A percentile compares a stretch with the other conserved stretches of the same genome.
phyloP scores from a whole-genome alignment of 192 early-diverging fungal species.

The Helicostylum pulchrum region DNA sequence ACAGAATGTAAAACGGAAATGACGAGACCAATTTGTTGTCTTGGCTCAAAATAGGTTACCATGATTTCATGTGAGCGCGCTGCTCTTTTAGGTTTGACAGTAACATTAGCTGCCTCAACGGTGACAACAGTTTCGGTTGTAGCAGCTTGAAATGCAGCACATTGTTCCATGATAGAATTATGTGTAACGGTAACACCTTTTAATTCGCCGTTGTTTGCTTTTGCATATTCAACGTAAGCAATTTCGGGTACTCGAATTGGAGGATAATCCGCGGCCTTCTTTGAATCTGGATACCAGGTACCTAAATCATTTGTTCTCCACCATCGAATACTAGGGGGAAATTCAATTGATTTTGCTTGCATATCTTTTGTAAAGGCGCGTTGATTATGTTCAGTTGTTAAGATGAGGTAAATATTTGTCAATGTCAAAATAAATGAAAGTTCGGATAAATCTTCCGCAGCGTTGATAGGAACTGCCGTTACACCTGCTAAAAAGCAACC shows the following conservation, averaged over 20 bases:
- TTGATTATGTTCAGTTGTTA: slow-evolving; percentile 81
- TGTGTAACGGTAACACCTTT: slow-evolving; percentile 83
- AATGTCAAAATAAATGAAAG: slow-evolving; percentile 70
- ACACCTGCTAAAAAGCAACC: slow-evolving; percentile 82
- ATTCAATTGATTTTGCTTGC: slow-evolving; percentile 52
- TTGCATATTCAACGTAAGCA: slow-evolving; percentile 86
- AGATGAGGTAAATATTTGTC: slow-evolving; percentile 61
- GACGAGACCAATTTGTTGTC: slow-evolving; percentile 78
- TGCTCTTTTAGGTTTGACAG: not conserved
- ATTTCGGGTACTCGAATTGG: slow-evolving; percentile 54
- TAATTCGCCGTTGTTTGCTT: slow-evolving; percentile 76
- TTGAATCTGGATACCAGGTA: slow-evolving; percentile 54
- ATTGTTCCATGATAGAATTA: slow-evolving; percentile 70
- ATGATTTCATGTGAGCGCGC: slow-evolving; percentile 25
- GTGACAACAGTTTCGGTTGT: slow-evolving; percentile 10
- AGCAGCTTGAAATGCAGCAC: slow-evolving; percentile 35
- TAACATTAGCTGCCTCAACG: not conserved
- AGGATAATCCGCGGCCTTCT: slow-evolving; percentile 46
- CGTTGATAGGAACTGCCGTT: slow-evolving; percentile 82
- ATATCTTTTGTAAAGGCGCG: slow-evolving; percentile 74
- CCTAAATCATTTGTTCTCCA: slow-evolving; percentile 84
- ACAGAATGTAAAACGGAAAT: slow-evolving; percentile 63
- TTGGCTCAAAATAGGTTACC: slow-evolving; percentile 71
- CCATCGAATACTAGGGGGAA: slow-evolving; percentile 71
- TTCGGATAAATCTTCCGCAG: slow-evolving; percentile 77